Evolutionary conservation across 176 grass and related monocot genomes (phyloP).

Genomic region (Avena eriantha): DNA sequence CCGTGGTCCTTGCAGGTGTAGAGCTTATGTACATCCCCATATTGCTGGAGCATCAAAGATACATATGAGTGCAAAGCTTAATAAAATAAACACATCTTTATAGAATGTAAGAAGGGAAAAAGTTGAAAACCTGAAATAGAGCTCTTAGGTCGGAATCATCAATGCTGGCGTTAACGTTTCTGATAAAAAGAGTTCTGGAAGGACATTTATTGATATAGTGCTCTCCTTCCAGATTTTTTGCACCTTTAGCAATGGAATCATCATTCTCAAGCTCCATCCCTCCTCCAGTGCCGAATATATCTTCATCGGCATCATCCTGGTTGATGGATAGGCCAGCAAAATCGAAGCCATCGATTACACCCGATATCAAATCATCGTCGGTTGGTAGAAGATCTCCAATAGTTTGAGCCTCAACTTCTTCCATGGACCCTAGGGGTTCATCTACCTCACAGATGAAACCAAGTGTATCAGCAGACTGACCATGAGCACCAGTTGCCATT

Average conservation of each 20-base stretch:
- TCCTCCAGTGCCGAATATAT: slow-evolving; percentile 78
- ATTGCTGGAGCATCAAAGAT: slow-evolving; percentile 58
- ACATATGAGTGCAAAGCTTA: slow-evolving; percentile 21
- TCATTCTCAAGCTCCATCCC: slow-evolving; percentile 76
- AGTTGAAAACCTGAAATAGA: slow-evolving; percentile 59
- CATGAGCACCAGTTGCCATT: slow-evolving; percentile 33
- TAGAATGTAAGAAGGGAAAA: background rate
- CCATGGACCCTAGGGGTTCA: slow-evolving; percentile 69
- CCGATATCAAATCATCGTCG: slow-evolving; percentile 73
- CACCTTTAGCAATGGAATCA: slow-evolving; percentile 40
- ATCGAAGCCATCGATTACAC: slow-evolving; percentile 60
- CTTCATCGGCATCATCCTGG: slow-evolving; percentile 73
- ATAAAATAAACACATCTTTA: slow-evolving; percentile 9
- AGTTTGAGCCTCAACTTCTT: slow-evolving; percentile 82
- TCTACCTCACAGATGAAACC: slow-evolving; percentile 46
- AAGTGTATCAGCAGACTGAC: slow-evolving; percentile 50
- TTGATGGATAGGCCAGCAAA: slow-evolving; percentile 44
- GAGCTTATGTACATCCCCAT: slow-evolving; percentile 64
- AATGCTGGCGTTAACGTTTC: slow-evolving; percentile 60
- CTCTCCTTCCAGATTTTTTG: slow-evolving; percentile 43
- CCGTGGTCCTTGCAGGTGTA: slow-evolving; percentile 63
- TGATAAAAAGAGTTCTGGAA: slow-evolving; percentile 69
- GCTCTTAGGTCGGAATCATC: slow-evolving; percentile 58
- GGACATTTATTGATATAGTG: slow-evolving; percentile 49
- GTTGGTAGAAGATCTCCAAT: slow-evolving; percentile 84